These are phyloP conservation scores for Cruciata laevipes DNA, from an alignment of 257 asterid species.

Conservation along the genomic window DNA sequence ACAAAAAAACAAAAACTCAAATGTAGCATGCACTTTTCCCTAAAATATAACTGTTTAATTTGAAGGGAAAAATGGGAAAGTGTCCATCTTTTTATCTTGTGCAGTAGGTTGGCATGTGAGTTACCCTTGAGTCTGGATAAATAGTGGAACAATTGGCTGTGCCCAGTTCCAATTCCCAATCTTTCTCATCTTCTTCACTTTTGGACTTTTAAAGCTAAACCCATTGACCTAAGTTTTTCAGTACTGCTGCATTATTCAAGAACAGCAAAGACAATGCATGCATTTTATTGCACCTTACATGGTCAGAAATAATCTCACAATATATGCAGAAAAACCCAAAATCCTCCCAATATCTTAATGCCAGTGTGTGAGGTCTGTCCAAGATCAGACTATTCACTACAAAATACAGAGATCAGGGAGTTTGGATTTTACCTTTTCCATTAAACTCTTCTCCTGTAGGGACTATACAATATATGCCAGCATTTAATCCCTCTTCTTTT, in stretches of 20 bases:
- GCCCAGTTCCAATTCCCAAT: conserved; percentile 1
- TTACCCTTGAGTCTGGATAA: background rate
- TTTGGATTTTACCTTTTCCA: background rate
- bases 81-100: no score
- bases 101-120: background rate
- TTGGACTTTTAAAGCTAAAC: background rate
- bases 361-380: conserved; percentile 18
- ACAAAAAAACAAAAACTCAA: no score
- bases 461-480: background rate
- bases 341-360: conserved; percentile 23
- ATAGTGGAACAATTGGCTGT: conserved; percentile 14
- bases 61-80: no score
- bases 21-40: no score
- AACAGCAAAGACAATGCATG: conserved; percentile 14
- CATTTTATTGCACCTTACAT: background rate
- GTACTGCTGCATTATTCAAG: background rate
- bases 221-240: background rate
- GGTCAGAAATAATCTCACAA: conserved; percentile 5
- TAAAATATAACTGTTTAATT: no score
- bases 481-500: background rate
- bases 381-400: conserved; percentile 12
- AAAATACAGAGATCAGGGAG: background rate
- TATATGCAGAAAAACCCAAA: conserved; percentile 8
- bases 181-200: background rate
- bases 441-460: background rate